A percentile compares a stretch with the other conserved stretches of the same genome.
phyloP scores from a whole-genome alignment of 257 asterid genomes.

The Solanum verrucosum region DNA sequence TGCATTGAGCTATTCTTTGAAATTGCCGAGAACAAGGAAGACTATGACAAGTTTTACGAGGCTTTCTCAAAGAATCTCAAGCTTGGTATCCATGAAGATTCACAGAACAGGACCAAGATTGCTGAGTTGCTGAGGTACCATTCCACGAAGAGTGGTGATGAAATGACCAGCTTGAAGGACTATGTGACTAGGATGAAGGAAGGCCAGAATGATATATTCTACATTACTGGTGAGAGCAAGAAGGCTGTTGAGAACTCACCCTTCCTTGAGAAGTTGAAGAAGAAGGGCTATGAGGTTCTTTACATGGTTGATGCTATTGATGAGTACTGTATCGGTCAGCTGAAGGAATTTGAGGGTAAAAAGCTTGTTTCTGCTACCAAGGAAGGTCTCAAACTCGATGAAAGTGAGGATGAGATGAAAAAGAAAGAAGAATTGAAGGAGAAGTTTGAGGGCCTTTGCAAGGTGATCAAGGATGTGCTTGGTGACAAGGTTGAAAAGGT shows the following conservation, averaged over 20 bases:
- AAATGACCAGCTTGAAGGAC: conserved; percentile 58
- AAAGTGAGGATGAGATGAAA: conserved; percentile 41
- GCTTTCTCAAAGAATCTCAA: conserved; percentile 59
- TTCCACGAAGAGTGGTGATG: conserved; percentile 59
- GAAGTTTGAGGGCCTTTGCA: conserved; percentile 52
- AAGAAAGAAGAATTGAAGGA: conserved; percentile 39
- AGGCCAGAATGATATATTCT: conserved; percentile 48
- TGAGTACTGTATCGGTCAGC: conserved; percentile 49
- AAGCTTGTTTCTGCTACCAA: no score
- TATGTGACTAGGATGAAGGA: conserved; percentile 71
- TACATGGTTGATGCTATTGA: conserved; percentile 65
- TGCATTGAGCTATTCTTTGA: conserved; percentile 61
- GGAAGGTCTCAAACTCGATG: no score
- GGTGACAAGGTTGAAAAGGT: conserved; percentile 66
- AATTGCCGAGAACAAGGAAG: conserved; percentile 67
- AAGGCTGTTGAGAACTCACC: conserved; percentile 75
- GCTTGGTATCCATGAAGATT: conserved; percentile 60
- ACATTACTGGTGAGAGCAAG: conserved; percentile 59
- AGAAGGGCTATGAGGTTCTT: conserved; percentile 56
- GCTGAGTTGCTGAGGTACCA: conserved; percentile 51
- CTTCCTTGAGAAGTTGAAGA: conserved; percentile 57
- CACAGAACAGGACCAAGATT: conserved; percentile 41
- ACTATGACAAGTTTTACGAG: conserved; percentile 51
- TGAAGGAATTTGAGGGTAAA: conserved; percentile 51
- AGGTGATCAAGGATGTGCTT: conserved; percentile 49